phyloP scores from a whole-genome alignment of 345 rosid species.

The Litchi chinensis region DNA sequence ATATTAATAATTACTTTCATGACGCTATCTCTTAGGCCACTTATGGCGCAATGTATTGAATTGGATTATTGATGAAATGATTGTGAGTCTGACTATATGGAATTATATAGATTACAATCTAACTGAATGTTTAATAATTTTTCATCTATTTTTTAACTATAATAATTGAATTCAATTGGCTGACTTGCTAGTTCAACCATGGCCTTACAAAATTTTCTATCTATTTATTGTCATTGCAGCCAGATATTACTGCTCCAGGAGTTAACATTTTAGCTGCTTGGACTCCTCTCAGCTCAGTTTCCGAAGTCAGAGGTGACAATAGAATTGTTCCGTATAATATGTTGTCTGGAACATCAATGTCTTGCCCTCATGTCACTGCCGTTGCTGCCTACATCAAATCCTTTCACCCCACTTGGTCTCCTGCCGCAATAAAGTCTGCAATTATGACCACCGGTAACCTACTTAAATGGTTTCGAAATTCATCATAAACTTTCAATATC shows the following conservation, averaged over 20 bases:
- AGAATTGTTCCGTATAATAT: constrained; percentile 41
- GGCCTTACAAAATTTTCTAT: background rate
- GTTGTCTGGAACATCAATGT: constrained; percentile 56
- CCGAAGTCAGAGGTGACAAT: constrained; percentile 21
- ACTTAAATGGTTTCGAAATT: background rate
- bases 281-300: constrained; percentile 21
- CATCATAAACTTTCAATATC: background rate
- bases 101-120: too few relatives aligned
- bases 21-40: too few relatives aligned
- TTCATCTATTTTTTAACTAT: too few relatives aligned
- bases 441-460: constrained; percentile 38
- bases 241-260: constrained; percentile 63
- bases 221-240: constrained; percentile 31
- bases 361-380: constrained; percentile 58
- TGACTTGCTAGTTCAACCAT: too few relatives aligned
- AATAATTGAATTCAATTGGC: too few relatives aligned
- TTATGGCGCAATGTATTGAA: too few relatives aligned
- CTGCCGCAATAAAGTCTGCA: constrained; percentile 43
- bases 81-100: too few relatives aligned
- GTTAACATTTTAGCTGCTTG: constrained; percentile 58
- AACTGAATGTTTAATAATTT: too few relatives aligned
- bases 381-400: constrained; percentile 52
- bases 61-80: too few relatives aligned
- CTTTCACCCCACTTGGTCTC: constrained; percentile 40
- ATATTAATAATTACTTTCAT: too few relatives aligned